Conservation (phyloP, 139 green algal species). For the Ulvella scutata region DNA sequence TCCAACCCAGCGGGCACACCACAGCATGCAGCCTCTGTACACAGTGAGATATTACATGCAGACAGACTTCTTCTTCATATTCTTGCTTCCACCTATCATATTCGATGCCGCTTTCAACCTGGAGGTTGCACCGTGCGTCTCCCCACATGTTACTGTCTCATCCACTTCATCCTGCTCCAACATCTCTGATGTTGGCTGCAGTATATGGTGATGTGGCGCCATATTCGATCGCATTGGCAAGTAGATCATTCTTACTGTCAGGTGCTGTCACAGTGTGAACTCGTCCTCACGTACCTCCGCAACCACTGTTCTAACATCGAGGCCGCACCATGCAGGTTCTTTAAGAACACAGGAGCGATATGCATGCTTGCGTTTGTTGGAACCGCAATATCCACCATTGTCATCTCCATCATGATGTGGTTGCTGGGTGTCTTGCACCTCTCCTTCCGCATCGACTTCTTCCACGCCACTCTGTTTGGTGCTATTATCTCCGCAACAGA, state of each 20-base stretch:
- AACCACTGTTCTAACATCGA: too few species aligned
- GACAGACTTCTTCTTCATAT: constrained; percentile 54
- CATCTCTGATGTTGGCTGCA: too few species aligned
- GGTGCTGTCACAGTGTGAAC: too few species aligned
- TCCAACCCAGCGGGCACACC: too few species aligned
- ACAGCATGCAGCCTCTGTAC: background rate
- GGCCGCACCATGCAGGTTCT: constrained; percentile 33
- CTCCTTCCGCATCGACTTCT: constrained; percentile 18
- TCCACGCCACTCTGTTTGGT: constrained; percentile 28
- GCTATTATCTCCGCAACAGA: constrained; percentile 40
- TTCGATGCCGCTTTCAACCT: constrained; percentile 62
- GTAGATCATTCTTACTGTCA: too few species aligned
- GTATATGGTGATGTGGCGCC: too few species aligned
- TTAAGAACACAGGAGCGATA: constrained; percentile 28
- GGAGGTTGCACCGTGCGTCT: constrained; percentile 19
- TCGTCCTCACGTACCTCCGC: too few species aligned
- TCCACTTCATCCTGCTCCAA: too few species aligned
- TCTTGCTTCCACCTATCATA: constrained; percentile 66
- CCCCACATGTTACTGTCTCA: too few species aligned
- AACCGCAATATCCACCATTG: constrained; percentile 31
- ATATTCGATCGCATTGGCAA: too few species aligned
- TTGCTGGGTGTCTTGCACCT: constrained; percentile 12
- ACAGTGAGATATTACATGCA: constrained; percentile 4
- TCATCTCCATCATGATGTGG: constrained; percentile 31
- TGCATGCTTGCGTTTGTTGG: constrained; percentile 31